Percentiles rank a stretch among this genome's conserved stretches.
phyloP scores from a whole-genome alignment of 1,284 basidiomycete species.

The Heliocybe sulcata region DNA sequence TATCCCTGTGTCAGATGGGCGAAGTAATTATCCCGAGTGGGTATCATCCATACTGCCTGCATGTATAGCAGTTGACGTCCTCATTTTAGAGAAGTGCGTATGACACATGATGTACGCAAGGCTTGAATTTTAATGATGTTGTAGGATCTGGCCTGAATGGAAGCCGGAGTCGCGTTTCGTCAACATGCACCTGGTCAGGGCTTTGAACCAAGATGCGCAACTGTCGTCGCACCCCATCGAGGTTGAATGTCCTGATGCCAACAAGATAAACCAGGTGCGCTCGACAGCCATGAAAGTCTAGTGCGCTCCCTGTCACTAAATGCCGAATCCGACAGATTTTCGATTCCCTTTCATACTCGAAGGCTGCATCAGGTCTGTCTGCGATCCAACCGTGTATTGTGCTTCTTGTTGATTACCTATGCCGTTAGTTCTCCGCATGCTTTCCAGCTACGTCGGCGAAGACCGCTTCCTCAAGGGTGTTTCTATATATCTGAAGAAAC shows the following conservation, averaged over 20 bases:
- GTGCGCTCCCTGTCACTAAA: too few relatives aligned
- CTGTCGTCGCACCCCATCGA: conserved; percentile 94
- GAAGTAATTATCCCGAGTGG: conserved; percentile 86
- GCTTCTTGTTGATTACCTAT: conserved; percentile 3
- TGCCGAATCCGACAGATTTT: conserved; percentile 55
- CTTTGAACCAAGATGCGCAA: conserved; percentile 82
- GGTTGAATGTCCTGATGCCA: conserved; percentile 84
- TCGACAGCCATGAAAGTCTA: too few relatives aligned
- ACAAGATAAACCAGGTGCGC: conserved; percentile 73
- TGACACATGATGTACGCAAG: conserved; percentile 5
- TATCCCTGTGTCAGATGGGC: conserved; percentile 53
- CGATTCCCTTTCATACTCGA: conserved; percentile 80
- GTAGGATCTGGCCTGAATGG: conserved; percentile 74
- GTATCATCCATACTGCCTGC: conserved; percentile 12
- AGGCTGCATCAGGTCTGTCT: conserved; percentile 72
- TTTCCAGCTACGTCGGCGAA: conserved; percentile 85
- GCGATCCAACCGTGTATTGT: background rate
- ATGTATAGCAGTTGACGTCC: background rate
- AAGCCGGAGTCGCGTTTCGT: conserved; percentile 68
- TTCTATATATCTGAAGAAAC: conserved; percentile 88
- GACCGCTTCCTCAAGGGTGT: conserved; percentile 85
- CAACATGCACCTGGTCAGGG: conserved; percentile 50
- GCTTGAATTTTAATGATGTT: conserved; percentile 8
- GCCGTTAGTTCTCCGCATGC: conserved; percentile 83
- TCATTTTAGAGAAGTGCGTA: conserved; percentile 37